phyloP scores from a whole-genome alignment of 208 protist genomes.

The Trypanosoma platydactyli region DNA sequence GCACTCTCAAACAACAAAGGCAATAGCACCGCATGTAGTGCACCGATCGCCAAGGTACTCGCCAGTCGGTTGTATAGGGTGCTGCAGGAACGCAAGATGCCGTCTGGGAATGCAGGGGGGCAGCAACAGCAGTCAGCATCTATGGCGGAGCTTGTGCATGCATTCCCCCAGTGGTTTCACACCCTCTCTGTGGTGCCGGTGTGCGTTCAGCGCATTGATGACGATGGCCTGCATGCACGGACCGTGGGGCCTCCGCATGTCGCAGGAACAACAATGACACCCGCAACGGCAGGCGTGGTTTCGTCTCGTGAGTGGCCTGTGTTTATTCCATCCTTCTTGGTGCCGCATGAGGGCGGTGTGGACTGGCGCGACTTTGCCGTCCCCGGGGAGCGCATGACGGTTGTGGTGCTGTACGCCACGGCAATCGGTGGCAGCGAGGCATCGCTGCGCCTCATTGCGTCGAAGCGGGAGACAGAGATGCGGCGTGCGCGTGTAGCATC shows the following conservation, averaged over 20 bases:
- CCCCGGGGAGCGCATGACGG: slow-evolving; percentile 70
- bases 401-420: slow-evolving; percentile 64
- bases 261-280: neutral
- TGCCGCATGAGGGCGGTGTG: slow-evolving; percentile 37
- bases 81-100: slow-evolving; percentile 39
- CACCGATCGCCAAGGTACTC: slow-evolving; percentile 32
- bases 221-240: slow-evolving; percentile 58
- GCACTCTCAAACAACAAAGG: neutral
- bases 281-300: neutral
- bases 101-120: slow-evolving; percentile 1
- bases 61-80: slow-evolving; percentile 49
- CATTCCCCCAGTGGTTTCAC: slow-evolving; percentile 46
- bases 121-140: slow-evolving; percentile 2
- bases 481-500: slow-evolving; percentile 32
- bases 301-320: slow-evolving; percentile 30
- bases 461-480: slow-evolving; percentile 66
- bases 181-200: slow-evolving; percentile 51
- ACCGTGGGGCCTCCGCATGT: slow-evolving; percentile 30
- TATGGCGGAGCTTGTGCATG: slow-evolving; percentile 44
- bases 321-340: slow-evolving; percentile 61
- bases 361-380: slow-evolving; percentile 68
- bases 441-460: slow-evolving; percentile 58
- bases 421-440: slow-evolving; percentile 66
- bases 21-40: neutral
- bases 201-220: slow-evolving; percentile 60